Evolutionary conservation across 225 moss, liverwort and hornwort genomes (phyloP), one percentile per base, ranked within the genome.

Genomic region (Pseudoscleropodium purum): DNA sequence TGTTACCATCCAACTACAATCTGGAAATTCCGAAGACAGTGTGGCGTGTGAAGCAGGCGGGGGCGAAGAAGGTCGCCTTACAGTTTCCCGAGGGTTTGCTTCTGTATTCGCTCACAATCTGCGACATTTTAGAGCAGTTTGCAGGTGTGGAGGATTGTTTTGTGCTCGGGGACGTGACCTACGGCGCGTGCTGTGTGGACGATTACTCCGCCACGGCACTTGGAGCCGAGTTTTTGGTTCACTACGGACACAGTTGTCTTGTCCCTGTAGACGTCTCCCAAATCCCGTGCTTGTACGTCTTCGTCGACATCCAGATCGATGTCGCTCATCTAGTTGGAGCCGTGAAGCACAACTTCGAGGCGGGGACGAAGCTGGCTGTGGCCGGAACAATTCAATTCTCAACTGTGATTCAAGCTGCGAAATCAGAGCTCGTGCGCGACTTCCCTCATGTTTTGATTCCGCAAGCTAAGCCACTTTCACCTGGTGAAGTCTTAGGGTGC

Each of bases 281-380:
- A 66, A 97, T 99, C 56, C 99, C 99, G 23, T 99, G 99, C 92
- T 91, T 99, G 51, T 99, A 99, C n/a, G 95, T 99, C 13, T 99
- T 99, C 89, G 99, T 99, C 13, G 99, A 99, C 70, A 97, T 99
- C 79, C 99, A 96, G 89, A 97, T 99, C 36, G 97, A 99, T 74
- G 95, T 99, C 52, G 86, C 92, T 16, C 94, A 95, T 89, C 89
- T 99, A 79, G 96, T 97, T 41, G 93, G 92, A 43, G 93, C 94
- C 8, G 92, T 99, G 70, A 95, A 91, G 91, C 91, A 93, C 66
- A 99, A 97, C 60, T 95, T 99, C 56, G 92, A 90, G 61, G 52
- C 56, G 24, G 94, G 90, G 52, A 91, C 92, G 43, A 97, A 95
- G 85, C 93, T 99, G 37, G 97, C 96, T 9, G 87, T 99, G 56